Evolutionary conservation across 441 rosid genomes (phyloP).

Genomic region (Brassica hybrid): DNA sequence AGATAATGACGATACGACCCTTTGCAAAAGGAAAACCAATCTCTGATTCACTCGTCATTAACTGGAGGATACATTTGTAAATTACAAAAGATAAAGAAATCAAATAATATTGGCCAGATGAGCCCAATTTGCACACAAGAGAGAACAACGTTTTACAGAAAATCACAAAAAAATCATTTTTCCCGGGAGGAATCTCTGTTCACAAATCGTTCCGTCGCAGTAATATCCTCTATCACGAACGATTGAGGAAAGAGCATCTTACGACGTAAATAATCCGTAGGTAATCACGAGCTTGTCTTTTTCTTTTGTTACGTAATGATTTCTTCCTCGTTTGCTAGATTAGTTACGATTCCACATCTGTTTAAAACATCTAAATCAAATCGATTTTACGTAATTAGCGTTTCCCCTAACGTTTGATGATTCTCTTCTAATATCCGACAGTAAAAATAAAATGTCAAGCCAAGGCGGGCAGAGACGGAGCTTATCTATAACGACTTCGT

Average conservation of each 20-base stretch:
- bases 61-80: background rate
- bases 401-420: slow-evolving; percentile 16
- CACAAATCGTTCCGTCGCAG: slow-evolving; percentile 23
- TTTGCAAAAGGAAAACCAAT: background rate
- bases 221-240: slow-evolving; percentile 24
- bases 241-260: slow-evolving; percentile 9
- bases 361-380: slow-evolving; percentile 6
- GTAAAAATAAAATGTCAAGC: slow-evolving; percentile 56
- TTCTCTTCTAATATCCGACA: background rate
- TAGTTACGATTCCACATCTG: slow-evolving; percentile 7
- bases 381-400: slow-evolving; percentile 12
- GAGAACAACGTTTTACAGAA: slow-evolving; percentile 1
- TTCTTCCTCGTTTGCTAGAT: background rate
- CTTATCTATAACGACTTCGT: slow-evolving; percentile 53
- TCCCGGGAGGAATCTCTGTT: slow-evolving; percentile 40
- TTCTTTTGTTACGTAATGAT: background rate
- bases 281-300: slow-evolving; percentile 6
- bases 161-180: slow-evolving; percentile 19
- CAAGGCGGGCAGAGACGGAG: slow-evolving; percentile 79
- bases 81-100: background rate
- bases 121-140: background rate
- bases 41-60: background rate
- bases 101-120: slow-evolving; percentile 21
- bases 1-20: slow-evolving; percentile 25
- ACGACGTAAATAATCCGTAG: slow-evolving; percentile 9